Evolutionary conservation across 352 stramenopile species (phyloP), one percentile per base, ranked within the genome.

Genomic region (Globisporangium abappressorium): DNA sequence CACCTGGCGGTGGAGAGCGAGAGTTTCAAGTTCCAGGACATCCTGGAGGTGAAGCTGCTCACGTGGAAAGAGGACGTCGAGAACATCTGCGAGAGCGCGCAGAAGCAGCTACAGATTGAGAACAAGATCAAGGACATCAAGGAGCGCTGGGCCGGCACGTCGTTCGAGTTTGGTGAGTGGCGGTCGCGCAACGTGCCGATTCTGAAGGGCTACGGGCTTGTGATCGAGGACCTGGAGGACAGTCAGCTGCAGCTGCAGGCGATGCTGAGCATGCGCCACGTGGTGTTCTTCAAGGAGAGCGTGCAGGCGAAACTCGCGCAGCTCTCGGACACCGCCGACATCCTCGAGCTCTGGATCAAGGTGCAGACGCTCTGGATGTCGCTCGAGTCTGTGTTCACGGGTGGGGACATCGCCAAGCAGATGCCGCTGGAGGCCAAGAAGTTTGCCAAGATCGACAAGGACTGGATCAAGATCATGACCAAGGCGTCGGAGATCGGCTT

Each of bases 391-490:
- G 92, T 98, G 9, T 98, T 98, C 67, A 95, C 90, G n/a, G 90
- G 92, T 26, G 91, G 90, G 11, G 92, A 98, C 72, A 98, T 98
- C 64, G 90, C 90, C 24, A 97, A 97, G 69, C 91, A 98, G 70
- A 97, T 98, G 90, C 92, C 92, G 2, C 60, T 95, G 0, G 92
- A 97, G 64, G 91, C 91, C 0, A 97, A 97, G 71, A 97, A 97
- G 67, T 98, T 98, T 64, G 87, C 83, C 6, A 97, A 97, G 65
- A 94, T 97, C 47, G 90, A 98, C 76, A 97, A 97, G 70, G 92
- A 97, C 58, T 98, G 88, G 85, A 77, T 91, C 43, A 97, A 97
- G 70, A 74, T 97, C 54, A 98, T 98, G 92, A 76, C 71, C 6
- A 90, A 91, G 72, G 89, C 90, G 12, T 68, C 74, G 1, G 90